Percentiles rank a stretch among this genome's conserved stretches.
phyloP scores from a whole-genome alignment of 2,329 filamentous ascomycete species.

The Hymenoscyphus fraxineus region DNA sequence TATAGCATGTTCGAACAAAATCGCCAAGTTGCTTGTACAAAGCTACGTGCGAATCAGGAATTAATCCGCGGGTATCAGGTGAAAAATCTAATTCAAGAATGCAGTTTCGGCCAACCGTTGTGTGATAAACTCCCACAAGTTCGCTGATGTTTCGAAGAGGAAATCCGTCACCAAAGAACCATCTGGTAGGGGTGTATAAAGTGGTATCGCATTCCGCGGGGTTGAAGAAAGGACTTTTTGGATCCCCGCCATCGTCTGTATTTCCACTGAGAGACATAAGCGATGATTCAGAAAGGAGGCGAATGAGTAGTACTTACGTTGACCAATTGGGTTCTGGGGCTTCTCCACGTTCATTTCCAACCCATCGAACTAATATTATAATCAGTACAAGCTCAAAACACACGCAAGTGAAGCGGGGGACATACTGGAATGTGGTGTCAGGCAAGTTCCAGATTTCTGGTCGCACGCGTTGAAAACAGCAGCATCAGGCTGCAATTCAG shows the following conservation, averaged over 20 bases:
- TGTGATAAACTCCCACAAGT: conserved; percentile 30
- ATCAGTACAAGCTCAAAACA: not conserved
- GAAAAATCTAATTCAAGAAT: conserved; percentile 28
- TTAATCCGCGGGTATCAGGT: conserved; percentile 27
- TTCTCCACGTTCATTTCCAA: conserved; percentile 26
- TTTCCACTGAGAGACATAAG: conserved; percentile 5
- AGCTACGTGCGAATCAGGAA: conserved; percentile 24
- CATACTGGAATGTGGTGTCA: conserved; percentile 21
- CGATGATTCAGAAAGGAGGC: not conserved
- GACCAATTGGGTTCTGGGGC: conserved; percentile 30
- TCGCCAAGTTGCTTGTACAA: conserved; percentile 29
- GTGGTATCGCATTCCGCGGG: conserved; percentile 31
- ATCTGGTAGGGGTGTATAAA: conserved; percentile 25
- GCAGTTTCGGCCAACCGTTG: conserved; percentile 29
- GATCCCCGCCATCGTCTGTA: conserved; percentile 23
- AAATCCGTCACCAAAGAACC: conserved; percentile 29
- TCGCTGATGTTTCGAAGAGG: conserved; percentile 24
- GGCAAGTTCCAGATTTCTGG: conserved; percentile 22
- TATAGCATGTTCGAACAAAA: conserved; percentile 20
- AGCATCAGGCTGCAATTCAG: conserved; percentile 25
- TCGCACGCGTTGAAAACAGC: conserved; percentile 29
- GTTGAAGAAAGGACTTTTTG: conserved; percentile 25
- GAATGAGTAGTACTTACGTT: conserved; percentile 14
- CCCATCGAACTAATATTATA: conserved; percentile 22
- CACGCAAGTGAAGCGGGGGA: not conserved